Conservation (phyloP, 129 eudicot genomes). For the Pulicaria dysenterica region DNA sequence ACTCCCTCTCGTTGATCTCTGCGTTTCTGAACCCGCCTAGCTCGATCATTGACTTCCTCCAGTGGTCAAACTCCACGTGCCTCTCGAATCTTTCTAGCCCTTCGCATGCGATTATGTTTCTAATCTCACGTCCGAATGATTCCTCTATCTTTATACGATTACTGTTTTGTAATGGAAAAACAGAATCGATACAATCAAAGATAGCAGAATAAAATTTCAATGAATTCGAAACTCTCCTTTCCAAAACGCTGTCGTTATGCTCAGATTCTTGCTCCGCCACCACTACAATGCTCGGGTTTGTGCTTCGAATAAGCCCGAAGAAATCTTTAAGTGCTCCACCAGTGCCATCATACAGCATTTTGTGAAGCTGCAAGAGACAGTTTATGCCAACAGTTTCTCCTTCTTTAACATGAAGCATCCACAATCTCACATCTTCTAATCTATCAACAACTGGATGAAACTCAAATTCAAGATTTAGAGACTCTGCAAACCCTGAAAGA, state of each 20-base stretch:
- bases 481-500: conserved; percentile 68
- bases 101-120: conserved; percentile 86
- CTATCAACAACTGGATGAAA: conserved; percentile 91
- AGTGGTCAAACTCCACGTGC: conserved; percentile 62
- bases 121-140: conserved; percentile 71
- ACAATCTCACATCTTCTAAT: conserved; percentile 84
- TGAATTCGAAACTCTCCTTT: conserved; percentile 61
- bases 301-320: conserved; percentile 81
- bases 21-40: conserved; percentile 60
- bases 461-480: conserved; percentile 66
- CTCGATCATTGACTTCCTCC: conserved; percentile 67
- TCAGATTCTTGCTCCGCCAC: conserved; percentile 93
- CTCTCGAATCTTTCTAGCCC: conserved; percentile 83
- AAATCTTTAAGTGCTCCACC: conserved; percentile 63
- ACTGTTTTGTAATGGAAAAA: conserved; percentile 57
- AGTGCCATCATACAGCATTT: conserved; percentile 63
- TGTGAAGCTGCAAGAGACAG: conserved; percentile 82
- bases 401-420: conserved; percentile 99
- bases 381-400: conserved; percentile 76
- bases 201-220: conserved; percentile 80
- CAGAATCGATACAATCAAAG: conserved; percentile 65
- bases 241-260: conserved; percentile 57
- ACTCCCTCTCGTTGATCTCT: conserved; percentile 64
- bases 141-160: conserved; percentile 76
- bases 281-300: conserved; percentile 59